Evolutionary conservation across 179 eudicot genomes (phyloP).

Genomic region (Amaranthus tricolor): DNA sequence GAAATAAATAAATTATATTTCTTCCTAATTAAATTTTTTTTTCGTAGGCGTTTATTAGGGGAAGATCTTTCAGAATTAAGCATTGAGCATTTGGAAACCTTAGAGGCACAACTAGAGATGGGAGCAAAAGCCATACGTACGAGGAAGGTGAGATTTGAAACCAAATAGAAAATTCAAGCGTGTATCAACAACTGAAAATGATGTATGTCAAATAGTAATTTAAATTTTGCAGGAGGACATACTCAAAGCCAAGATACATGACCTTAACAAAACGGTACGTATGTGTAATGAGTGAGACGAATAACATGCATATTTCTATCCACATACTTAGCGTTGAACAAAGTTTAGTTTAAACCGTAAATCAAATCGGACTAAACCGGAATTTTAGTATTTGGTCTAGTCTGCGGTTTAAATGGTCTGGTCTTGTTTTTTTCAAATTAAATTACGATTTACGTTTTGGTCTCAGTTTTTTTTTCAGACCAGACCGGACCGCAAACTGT

Average conservation of each 20-base stretch:
- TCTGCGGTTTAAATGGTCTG: too few species aligned
- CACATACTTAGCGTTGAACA: too few species aligned
- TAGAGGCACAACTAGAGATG: conserved; percentile 23
- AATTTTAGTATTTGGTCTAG: too few species aligned
- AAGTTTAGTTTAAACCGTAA: too few species aligned
- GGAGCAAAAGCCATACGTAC: conserved; percentile 20
- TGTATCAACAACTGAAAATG: not conserved
- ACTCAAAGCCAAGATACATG: conserved; percentile 48
- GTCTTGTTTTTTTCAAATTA: too few species aligned
- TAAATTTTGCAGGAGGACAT: conserved; percentile 50
- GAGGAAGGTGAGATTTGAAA: conserved; percentile 20
- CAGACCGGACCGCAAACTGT: too few species aligned
- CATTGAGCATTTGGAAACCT: conserved; percentile 25
- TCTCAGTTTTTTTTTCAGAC: too few species aligned
- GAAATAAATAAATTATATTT: not conserved
- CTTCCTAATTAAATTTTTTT: not conserved
- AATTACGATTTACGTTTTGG: too few species aligned
- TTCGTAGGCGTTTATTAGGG: conserved; percentile 28
- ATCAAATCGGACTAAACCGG: too few species aligned
- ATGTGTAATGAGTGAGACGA: not conserved
- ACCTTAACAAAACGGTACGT: conserved; percentile 51
- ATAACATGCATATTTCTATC: too few species aligned
- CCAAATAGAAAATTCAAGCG: not conserved
- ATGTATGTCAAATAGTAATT: not conserved
- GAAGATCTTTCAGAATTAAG: conserved; percentile 25